Base-by-base conservation (phyloP, 352 stramenopile genomes). In the Phytophthora tubulina region DNA sequence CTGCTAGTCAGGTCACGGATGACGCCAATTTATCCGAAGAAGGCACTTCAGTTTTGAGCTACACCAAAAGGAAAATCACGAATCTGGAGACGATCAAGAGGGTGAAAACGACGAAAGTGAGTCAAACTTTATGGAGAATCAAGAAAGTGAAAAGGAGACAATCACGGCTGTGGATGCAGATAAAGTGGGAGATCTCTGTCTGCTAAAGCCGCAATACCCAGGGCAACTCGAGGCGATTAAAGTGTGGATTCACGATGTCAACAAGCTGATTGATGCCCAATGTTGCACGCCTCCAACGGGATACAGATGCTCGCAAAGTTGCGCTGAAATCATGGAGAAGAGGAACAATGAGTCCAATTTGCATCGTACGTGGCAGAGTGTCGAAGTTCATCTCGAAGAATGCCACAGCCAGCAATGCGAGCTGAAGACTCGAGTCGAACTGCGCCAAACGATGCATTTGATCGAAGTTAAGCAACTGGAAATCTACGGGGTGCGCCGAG, bases 381-480 rank as follows among this genome's bases (percentile, higher is more conserved):
- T 61, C 13, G 17, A 45, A 14, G 30, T 4, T 1, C 48, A 67
- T 51, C 17, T 67, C 8, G 38, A 58, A 27, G 36, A 67, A 42
- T 67, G 59, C 21, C 14, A 67, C 33, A 58, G 27, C 21, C 8
- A 11, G 9, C 48, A 45, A 50, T 66, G 58, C 4, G 45, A 66
- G 45, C 21, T 66, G 14, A 39, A 36, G 27, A 58, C 27, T 58
- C 46, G 59, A 35, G 49, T 58, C 6, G 38, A 58, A 32, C 11
- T 67, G 10, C 59, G 49, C 3, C 8, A 51, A 39, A 11, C 17
- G 5, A 13, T n/a, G 21, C 5, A 68, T 36, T 32, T 53, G 10
- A 45, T 68, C 4, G 60, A 68, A 44, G 32, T 45, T n/a, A 68
- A 61, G 41, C 60, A 68, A 32, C 41, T 68, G 1, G 39, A 61